Percentiles rank a stretch among this genome's conserved stretches.
These are phyloP conservation scores for Xanthoconium stramineum DNA, from an alignment of 768 basidiomycete species.

Conservation along the genomic window DNA sequence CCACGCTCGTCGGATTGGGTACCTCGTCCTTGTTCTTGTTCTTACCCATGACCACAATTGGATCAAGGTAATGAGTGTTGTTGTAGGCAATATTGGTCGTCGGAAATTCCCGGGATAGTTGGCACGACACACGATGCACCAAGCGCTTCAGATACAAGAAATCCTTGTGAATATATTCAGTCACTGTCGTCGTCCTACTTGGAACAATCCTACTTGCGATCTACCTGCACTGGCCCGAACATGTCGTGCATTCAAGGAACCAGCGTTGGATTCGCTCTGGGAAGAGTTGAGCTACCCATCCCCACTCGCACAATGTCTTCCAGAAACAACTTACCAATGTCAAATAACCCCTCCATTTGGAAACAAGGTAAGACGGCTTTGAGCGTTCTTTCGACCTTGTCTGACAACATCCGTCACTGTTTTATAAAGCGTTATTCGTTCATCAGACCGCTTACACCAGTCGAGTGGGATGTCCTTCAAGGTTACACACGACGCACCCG, in stretches of 20 bases:
- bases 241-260: not conserved
- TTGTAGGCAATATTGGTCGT: too few relatives aligned
- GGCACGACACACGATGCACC: too few relatives aligned
- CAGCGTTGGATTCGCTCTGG: not conserved
- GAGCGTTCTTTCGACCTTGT: not conserved
- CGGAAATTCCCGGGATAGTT: too few relatives aligned
- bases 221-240: not conserved
- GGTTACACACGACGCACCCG: not conserved
- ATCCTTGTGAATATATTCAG: not conserved
- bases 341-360: not conserved
- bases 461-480: too few relatives aligned
- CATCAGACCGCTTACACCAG: not conserved
- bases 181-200: not conserved
- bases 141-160: too few relatives aligned
- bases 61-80: too few relatives aligned
- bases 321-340: not conserved
- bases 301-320: not conserved
- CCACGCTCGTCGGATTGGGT: constrained; percentile 54
- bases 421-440: not conserved
- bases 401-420: not conserved
- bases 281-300: not conserved
- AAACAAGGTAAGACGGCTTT: not conserved
- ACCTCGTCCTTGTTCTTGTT: constrained; percentile 52
- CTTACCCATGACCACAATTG: constrained; percentile 56
- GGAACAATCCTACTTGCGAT: not conserved